phyloP scores from a whole-genome alignment of 1,139 yeast species.

The Nakaseomyces nivariensis region DNA sequence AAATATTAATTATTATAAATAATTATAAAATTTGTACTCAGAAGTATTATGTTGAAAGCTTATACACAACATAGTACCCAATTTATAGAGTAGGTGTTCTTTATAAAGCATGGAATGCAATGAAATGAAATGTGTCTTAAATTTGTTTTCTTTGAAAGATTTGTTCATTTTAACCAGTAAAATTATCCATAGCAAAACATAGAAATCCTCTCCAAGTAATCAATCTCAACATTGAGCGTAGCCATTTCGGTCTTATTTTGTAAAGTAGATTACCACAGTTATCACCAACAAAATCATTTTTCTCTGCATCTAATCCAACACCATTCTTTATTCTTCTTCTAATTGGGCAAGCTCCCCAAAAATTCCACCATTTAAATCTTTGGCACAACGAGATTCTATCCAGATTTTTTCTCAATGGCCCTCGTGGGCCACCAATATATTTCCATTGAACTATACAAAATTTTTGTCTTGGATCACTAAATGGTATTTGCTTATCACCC shows the following conservation, averaged over 20 bases:
- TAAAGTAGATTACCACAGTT: conserved; percentile 47
- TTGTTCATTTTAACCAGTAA: conserved; percentile 37
- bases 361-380: conserved; percentile 76
- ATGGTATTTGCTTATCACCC: conserved; percentile 73
- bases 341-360: conserved; percentile 64
- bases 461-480: conserved; percentile 65
- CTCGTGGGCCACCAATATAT: conserved; percentile 85
- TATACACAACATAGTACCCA: no score
- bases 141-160: not conserved
- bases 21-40: no score
- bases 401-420: conserved; percentile 75
- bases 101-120: not conserved
- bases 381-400: conserved; percentile 66
- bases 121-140: not conserved
- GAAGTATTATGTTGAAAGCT: no score
- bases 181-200: conserved; percentile 50
- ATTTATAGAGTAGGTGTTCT: no score
- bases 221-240: conserved; percentile 39
- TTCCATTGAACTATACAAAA: conserved; percentile 87
- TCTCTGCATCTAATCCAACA: conserved; percentile 61
- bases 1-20: no score
- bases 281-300: conserved; percentile 40
- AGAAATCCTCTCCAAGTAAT: conserved; percentile 65
- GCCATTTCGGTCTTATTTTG: conserved; percentile 40
- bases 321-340: conserved; percentile 71